Percentiles rank a stretch among this genome's conserved stretches.
phyloP scores from a whole-genome alignment of 345 rosid species.

The Aquilaria yunnanensis region DNA sequence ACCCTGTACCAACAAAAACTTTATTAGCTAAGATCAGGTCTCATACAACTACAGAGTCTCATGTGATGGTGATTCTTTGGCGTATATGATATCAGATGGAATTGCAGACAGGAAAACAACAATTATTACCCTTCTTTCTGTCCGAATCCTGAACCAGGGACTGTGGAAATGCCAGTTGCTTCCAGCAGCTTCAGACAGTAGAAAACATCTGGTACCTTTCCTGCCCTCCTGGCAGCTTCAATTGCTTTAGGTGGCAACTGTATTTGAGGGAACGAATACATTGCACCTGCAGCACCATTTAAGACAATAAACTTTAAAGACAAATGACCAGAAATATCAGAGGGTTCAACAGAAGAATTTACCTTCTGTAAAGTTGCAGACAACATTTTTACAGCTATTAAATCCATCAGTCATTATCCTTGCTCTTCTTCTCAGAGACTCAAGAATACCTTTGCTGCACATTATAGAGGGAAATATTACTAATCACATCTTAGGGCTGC shows the following conservation, averaged over 20 bases:
- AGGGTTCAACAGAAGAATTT: conserved; percentile 1
- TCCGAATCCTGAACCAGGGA: conserved; percentile 99
- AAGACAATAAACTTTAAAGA: background rate
- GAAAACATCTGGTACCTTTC: conserved; percentile 91
- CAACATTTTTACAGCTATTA: conserved; percentile 94
- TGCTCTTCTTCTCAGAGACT: conserved; percentile 91
- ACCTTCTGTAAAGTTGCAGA: conserved; percentile 99
- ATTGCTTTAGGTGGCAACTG: conserved; percentile 73
- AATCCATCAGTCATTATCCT: conserved; percentile 96
- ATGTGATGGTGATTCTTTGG: too few species aligned
- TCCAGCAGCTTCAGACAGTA: conserved; percentile 95
- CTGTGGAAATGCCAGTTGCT: conserved; percentile 98
- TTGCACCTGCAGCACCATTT: conserved; percentile 56
- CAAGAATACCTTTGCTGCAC: conserved; percentile 81
- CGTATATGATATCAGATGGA: background rate
- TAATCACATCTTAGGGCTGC: conserved; percentile 4
- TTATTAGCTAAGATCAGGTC: background rate
- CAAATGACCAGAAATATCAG: background rate
- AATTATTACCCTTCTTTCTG: conserved; percentile 85
- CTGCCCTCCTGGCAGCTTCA: conserved; percentile 77
- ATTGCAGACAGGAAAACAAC: background rate
- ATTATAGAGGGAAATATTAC: conserved; percentile 6
- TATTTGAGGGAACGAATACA: conserved; percentile 99
- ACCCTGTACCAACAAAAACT: conserved; percentile 39
- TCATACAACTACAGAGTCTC: too few species aligned